phyloP scores from a whole-genome alignment of 2,329 filamentous ascomycete species.

The Aspergillus pseudoglaucus region DNA sequence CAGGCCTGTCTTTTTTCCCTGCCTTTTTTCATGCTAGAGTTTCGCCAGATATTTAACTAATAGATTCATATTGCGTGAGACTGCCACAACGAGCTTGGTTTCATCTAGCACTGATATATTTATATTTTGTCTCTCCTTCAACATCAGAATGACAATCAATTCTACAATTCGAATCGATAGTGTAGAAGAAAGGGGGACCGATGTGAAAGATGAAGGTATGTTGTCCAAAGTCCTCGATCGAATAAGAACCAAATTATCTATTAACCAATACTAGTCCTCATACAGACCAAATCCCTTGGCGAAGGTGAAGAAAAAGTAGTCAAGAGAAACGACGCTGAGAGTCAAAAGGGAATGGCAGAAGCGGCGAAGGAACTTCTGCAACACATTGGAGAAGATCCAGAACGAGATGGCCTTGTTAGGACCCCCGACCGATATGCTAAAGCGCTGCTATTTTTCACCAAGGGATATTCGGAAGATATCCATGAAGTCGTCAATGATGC shows the following conservation, averaged over 20 bases:
- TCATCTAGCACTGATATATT: neutral
- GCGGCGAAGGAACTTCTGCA: conserved; percentile 38
- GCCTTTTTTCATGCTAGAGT: too few relatives aligned
- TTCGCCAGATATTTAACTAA: too few relatives aligned
- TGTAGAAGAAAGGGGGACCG: neutral
- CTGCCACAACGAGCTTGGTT: neutral
- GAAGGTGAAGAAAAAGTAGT: neutral
- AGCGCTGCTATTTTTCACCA: conserved; percentile 85
- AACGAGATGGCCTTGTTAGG: conserved; percentile 51
- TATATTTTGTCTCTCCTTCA: neutral
- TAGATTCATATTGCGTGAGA: too few relatives aligned
- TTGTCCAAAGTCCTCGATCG: neutral
- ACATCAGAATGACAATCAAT: neutral
- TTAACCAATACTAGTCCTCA: neutral
- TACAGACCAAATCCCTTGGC: neutral
- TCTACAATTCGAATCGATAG: neutral
- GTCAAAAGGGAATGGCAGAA: neutral
- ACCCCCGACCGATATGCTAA: conserved; percentile 80
- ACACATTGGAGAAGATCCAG: conserved; percentile 56
- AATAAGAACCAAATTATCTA: neutral
- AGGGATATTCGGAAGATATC: conserved; percentile 87
- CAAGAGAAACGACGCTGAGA: neutral
- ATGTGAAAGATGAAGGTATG: neutral
- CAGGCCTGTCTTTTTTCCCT: too few relatives aligned
- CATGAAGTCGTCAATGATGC: conserved; percentile 81